Evolutionary conservation across 1,284 basidiomycete genomes (phyloP).

Genomic region (Coniferiporia sulphurascens): DNA sequence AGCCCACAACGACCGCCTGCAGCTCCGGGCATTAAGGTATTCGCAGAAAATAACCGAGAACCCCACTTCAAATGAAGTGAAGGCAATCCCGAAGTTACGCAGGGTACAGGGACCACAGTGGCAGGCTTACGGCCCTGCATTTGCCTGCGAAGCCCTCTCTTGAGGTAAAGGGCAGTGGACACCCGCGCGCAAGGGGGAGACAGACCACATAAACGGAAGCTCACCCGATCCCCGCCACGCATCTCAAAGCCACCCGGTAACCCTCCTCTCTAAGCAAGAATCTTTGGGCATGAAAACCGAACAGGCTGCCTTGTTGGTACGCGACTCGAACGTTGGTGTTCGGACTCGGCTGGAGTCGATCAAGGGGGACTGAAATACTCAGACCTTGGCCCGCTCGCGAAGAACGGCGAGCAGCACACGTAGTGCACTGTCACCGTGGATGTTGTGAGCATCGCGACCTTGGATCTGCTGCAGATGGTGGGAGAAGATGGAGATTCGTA

Average conservation of each 20-base stretch:
- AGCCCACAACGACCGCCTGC: no score
- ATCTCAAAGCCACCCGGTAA: slow-evolving; percentile 12
- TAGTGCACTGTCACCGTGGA: slow-evolving; percentile 29
- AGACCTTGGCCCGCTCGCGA: slow-evolving; percentile 61
- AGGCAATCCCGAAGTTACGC: background rate
- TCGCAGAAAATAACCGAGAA: no score
- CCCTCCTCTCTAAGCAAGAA: slow-evolving; percentile 4
- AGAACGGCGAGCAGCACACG: slow-evolving; percentile 23
- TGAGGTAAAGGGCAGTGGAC: background rate
- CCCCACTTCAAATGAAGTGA: no score
- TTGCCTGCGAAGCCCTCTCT: background rate
- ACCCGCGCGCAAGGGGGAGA: slow-evolving; percentile 2
- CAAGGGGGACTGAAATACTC: slow-evolving; percentile 46
- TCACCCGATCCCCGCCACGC: slow-evolving; percentile 21
- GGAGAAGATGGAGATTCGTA: background rate
- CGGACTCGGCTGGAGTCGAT: slow-evolving; percentile 48
- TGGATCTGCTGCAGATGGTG: slow-evolving; percentile 35
- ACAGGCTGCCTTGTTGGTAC: slow-evolving; percentile 41
- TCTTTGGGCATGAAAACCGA: background rate
- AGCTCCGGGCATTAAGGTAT: no score
- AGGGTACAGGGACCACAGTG: background rate
- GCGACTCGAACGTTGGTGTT: slow-evolving; percentile 41
- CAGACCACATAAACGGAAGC: slow-evolving; percentile 1
- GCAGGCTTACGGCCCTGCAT: no score
- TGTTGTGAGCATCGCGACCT: slow-evolving; percentile 50